These are phyloP conservation scores for Xeromyces bisporus DNA, from an alignment of 495 filamentous ascomycete species.

Conservation along the genomic window DNA sequence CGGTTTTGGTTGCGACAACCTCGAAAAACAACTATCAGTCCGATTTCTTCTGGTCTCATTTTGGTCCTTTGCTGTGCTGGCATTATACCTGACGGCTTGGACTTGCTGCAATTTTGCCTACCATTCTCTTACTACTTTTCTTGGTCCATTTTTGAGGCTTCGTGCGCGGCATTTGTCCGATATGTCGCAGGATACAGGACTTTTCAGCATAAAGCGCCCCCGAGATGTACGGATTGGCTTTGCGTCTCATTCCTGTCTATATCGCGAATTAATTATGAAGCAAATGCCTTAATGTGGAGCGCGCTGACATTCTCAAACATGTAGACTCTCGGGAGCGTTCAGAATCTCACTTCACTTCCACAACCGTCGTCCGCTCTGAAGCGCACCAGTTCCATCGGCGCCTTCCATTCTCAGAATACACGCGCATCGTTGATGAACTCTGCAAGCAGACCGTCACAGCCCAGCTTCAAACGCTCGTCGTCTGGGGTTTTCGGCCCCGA, in stretches of 20 bases:
- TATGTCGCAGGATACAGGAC: conserved; percentile 62
- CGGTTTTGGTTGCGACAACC: conserved; percentile 15
- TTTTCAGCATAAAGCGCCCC: conserved; percentile 57
- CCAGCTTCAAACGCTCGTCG: conserved; percentile 68
- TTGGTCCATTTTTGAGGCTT: conserved; percentile 11
- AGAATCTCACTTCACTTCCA: conserved; percentile 64
- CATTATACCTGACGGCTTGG: no score
- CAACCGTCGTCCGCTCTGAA: conserved; percentile 92
- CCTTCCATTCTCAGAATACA: conserved; percentile 48
- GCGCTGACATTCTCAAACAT: no score
- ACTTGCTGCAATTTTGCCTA: no score
- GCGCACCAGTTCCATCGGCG: conserved; percentile 69
- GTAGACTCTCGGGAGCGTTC: conserved; percentile 65
- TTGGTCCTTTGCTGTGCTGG: no score
- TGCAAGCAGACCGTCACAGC: conserved; percentile 69
- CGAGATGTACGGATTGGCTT: conserved; percentile 49
- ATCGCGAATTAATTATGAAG: no score
- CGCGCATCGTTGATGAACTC: conserved; percentile 78
- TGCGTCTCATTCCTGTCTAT: no score
- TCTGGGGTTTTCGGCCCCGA: conserved; percentile 58
- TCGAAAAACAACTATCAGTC: conserved; percentile 8
- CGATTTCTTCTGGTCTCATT: no score
- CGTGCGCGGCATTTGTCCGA: conserved; percentile 20
- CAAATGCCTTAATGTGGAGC: no score
- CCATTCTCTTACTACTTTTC: no score